Base-by-base conservation (phyloP, 2,329 filamentous ascomycete genomes). In the Tolypocladium ovalisporum region DNA sequence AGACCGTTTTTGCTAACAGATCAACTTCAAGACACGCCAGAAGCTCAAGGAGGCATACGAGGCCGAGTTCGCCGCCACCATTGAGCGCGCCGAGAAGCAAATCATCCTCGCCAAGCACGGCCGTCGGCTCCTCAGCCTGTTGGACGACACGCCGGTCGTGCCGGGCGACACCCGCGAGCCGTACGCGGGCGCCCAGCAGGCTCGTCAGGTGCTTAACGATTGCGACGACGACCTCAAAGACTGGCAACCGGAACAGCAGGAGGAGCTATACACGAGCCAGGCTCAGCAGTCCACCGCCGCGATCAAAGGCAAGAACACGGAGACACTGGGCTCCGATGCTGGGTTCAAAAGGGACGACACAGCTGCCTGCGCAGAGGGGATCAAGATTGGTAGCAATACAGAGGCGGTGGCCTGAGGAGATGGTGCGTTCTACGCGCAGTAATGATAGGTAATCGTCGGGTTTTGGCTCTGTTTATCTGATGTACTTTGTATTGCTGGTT, bases 11-110 rank as follows among this genome's bases (percentile, higher is more conserved):
- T 52, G 29, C 47, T 52, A 35, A 52, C 47, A 22, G 10, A 12
- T 27, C n/a, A 8, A 27, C 52, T 13, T 10, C 6, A 27, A 94
- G 89, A 97, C 94, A 39, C 89, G 94, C 58, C 89, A 94, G 73
- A 97, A 97, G 76, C 81, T 99, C 75, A 97, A 96, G 76, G 90
- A 97, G 73, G 90, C 94, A 29, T 97, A 93, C 69, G 89, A 92
- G 63, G 73, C 89, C 59, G 91, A 97, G 70, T 89, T 96, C 62
- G 84, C 88, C 19, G 91, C 92, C 59, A 89, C 91, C 24, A 96
- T 99, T 65, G 94, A 99, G 78, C 88, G 93, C 36, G 91, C 91
- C 29, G 94, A 97, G 78, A 97, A 97, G 77, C 94, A 99, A 71
- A 89, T 93, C 66, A 89, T 99, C 59, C 82, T 99, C 19, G 93